These are phyloP conservation scores for Alternaria triticimaculans DNA, from an alignment of 2,329 filamentous ascomycete genomes.

Conservation along the genomic window DNA sequence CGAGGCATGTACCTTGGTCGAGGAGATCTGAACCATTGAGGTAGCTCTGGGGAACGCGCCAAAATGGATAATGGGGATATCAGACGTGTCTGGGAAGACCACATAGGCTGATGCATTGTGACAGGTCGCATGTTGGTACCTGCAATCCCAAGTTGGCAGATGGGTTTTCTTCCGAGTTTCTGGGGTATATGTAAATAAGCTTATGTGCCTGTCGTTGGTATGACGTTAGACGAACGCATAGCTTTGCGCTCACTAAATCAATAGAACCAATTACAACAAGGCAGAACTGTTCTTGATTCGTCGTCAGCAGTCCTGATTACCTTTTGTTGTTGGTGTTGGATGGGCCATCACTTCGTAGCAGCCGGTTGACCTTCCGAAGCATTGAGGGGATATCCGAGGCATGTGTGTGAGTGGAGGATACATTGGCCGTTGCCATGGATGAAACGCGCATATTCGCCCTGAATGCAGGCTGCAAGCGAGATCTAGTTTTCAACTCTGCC, in stretches of 20 bases:
- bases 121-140: background rate
- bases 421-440: background rate
- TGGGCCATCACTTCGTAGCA: background rate
- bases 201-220: background rate
- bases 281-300: background rate
- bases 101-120: background rate
- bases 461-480: background rate
- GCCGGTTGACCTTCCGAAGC: background rate
- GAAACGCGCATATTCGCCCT: background rate
- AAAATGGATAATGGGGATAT: background rate
- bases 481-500: background rate
- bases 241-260: background rate
- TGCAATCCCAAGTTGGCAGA: background rate
- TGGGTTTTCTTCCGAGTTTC: background rate
- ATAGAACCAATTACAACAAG: background rate
- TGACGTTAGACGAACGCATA: background rate
- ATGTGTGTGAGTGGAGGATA: background rate
- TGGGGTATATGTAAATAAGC: slow-evolving; percentile 1
- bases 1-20: slow-evolving; percentile 4
- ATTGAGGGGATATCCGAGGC: background rate
- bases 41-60: background rate
- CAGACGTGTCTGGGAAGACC: background rate
- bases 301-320: background rate
- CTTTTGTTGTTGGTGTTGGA: background rate
- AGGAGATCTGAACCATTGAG: background rate